A percentile compares a stretch with the other conserved stretches of the same genome.
Evolutionary conservation across 805 yeast species (phyloP).

Genomic region (Monosporozyma solicola): DNA sequence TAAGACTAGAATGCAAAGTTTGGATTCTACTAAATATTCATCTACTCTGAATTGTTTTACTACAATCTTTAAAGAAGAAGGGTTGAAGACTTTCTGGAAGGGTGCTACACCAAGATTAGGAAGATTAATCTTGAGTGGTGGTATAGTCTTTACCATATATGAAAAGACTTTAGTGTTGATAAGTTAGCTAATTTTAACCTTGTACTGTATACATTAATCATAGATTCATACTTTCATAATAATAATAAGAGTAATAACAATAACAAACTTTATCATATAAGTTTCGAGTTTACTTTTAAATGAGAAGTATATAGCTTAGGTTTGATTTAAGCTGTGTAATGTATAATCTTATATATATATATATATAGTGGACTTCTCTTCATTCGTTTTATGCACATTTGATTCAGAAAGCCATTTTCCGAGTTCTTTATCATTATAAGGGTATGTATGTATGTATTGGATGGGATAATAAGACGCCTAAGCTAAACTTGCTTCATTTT

Average conservation of each 20-base stretch:
- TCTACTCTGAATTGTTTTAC: constrained; percentile 78
- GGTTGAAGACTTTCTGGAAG: constrained; percentile 87
- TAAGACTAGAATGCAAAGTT: constrained; percentile 93
- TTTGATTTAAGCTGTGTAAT: background rate
- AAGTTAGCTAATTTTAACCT: constrained; percentile 6
- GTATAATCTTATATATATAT: background rate
- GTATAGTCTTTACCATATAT: constrained; percentile 92
- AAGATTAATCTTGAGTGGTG: constrained; percentile 86
- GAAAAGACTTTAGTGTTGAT: constrained; percentile 65
- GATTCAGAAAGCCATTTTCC: background rate
- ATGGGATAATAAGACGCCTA: background rate
- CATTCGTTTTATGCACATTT: background rate
- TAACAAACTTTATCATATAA: background rate
- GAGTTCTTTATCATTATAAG: background rate
- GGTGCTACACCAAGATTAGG: constrained; percentile 98
- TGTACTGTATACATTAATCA: background rate
- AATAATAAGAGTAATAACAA: background rate
- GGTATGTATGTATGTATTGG: background rate
- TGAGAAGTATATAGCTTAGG: background rate
- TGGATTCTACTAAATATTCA: constrained; percentile 65
- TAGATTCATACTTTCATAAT: background rate
- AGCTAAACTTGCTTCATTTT: constrained; percentile 3
- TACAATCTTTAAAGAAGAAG: constrained; percentile 76
- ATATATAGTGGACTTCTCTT: background rate
- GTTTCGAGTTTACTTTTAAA: background rate